Conservation (phyloP, 2,329 filamentous ascomycete species). For the Juglanconis juglandina region DNA sequence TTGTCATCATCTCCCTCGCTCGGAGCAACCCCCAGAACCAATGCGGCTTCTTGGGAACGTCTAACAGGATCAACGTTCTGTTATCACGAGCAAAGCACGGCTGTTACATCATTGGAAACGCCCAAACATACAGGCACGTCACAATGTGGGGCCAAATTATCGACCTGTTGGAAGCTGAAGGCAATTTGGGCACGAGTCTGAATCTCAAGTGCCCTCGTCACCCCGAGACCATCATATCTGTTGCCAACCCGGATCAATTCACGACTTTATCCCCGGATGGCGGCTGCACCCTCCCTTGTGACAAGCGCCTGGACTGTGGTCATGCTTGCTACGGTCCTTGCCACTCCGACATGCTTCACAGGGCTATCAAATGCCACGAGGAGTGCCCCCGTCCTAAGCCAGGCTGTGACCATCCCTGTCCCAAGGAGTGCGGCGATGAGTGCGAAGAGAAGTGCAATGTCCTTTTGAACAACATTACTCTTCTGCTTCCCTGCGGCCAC, state of each 20-base stretch:
- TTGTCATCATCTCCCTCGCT: conserved; percentile 68
- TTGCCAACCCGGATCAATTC: conserved; percentile 53
- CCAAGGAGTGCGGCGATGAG: conserved; percentile 37
- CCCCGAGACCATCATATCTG: conserved; percentile 42
- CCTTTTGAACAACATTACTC: conserved; percentile 25
- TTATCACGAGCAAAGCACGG: conserved; percentile 65
- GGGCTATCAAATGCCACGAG: conserved; percentile 42
- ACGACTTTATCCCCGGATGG: conserved; percentile 49
- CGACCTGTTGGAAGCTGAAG: conserved; percentile 41
- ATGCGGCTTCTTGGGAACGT: conserved; percentile 63
- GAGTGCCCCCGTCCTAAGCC: conserved; percentile 38
- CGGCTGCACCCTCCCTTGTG: conserved; percentile 54
- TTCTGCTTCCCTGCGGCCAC: conserved; percentile 41
- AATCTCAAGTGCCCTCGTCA: conserved; percentile 61
- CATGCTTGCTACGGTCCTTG: conserved; percentile 45
- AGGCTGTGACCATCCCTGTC: conserved; percentile 45
- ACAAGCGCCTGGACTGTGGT: conserved; percentile 44
- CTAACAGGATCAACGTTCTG: conserved; percentile 68
- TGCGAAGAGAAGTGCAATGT: conserved; percentile 38
- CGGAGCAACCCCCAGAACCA: conserved; percentile 60
- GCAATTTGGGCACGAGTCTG: conserved; percentile 48
- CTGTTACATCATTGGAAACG: conserved; percentile 69
- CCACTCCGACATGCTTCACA: conserved; percentile 46
- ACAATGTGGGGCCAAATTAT: conserved; percentile 63
- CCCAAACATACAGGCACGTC: conserved; percentile 52